Evolutionary conservation across 495 filamentous ascomycete genomes (phyloP), one percentile per base, ranked within the genome.

Genomic region (Talaromyces liani): DNA sequence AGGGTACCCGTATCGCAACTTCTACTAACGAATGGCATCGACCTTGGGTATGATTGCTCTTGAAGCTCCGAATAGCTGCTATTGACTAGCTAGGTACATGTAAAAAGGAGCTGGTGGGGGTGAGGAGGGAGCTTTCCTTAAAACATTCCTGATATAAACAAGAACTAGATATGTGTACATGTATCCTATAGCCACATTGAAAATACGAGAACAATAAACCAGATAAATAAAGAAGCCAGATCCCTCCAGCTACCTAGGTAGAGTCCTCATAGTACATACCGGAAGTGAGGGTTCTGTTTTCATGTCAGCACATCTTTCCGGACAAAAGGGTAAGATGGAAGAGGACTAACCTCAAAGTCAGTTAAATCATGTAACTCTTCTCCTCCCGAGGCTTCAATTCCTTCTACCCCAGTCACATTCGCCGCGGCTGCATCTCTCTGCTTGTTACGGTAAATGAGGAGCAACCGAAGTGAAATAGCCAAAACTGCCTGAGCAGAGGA

Each of bases 401-500:
- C 51, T 34, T 18, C 27, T 58, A 18, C 29, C 24, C 27, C 55
- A 20, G 29, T n/a, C 55, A 29, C 55, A 34, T 34, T 34, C 22
- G 55, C 55, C 12, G 29, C 29, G 10, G 55, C 55, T 4, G 55
- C 27, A 58, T 68, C 67, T 47, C 59, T 63, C 45, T 49, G 45
- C 24, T 63, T 63, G 62, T 70, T 66, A 45, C 65, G 54, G 14
- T 59, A 22, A 9, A 55, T 56, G 34, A 68, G 49, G 1, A 70
- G 45, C 6, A 64, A 20, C 10, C 68, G 36, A 56, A 70, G 53
- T 6, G 25, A 27, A 6, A 64, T 22, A 33, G 66, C 64, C 41
- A 61, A 60, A 6, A 51, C 62, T 7, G 65, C 62, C 63, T 70
- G 68, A 20, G 47, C 56, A 14, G 61, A 58, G 3, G 66, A 54